These are phyloP conservation scores for Pseudocercospora eumusae DNA, from an alignment of 2,329 filamentous ascomycete species.

Conservation along the genomic window DNA sequence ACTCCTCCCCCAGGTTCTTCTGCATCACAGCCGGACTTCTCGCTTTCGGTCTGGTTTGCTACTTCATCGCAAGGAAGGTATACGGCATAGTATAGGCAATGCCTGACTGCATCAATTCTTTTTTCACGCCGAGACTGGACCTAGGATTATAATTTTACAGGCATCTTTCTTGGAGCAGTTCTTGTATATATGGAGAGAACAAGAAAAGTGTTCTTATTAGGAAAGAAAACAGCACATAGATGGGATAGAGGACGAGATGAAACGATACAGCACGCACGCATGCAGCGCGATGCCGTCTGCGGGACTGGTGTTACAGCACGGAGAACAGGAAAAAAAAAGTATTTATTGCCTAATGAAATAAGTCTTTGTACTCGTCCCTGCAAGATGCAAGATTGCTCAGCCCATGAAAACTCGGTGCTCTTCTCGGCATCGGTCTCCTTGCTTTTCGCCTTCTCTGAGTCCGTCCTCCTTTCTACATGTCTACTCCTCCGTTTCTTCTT, in stretches of 20 bases:
- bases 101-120: not conserved
- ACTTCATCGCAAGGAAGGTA: constrained; percentile 77
- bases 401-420: too few relatives aligned
- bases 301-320: not conserved
- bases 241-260: not conserved
- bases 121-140: not conserved
- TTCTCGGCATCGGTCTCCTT: too few relatives aligned
- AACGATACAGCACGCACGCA: not conserved
- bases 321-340: not conserved
- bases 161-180: not conserved
- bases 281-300: not conserved
- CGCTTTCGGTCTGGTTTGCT: constrained; percentile 77
- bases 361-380: not conserved
- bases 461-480: too few relatives aligned
- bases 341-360: not conserved
- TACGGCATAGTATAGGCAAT: constrained; percentile 69
- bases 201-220: not conserved
- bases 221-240: not conserved
- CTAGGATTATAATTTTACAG: not conserved
- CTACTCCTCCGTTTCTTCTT: too few relatives aligned
- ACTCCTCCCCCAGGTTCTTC: constrained; percentile 45
- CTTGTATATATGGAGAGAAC: not conserved
- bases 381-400: too few relatives aligned
- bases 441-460: too few relatives aligned
- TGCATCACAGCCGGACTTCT: constrained; percentile 70